Evolutionary conservation across 108 stramenopile genomes (phyloP).

Genomic region (Fragilariopsis cylindrus): DNA sequence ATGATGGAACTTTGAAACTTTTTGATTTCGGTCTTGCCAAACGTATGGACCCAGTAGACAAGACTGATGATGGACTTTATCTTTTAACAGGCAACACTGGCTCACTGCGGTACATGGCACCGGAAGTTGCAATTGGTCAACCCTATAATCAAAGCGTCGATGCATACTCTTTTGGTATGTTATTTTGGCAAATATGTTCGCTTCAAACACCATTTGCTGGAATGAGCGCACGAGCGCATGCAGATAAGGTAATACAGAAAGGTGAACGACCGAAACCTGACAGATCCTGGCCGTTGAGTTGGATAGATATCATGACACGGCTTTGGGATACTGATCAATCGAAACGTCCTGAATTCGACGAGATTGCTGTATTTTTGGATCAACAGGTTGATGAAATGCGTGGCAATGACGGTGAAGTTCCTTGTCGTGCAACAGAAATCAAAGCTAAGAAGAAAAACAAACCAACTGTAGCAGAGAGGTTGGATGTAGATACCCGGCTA

Average conservation of each 20-base stretch:
- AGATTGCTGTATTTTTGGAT: constrained; percentile 55
- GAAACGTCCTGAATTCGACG: constrained; percentile 68
- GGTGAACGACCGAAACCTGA: constrained; percentile 75
- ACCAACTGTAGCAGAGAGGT: constrained; percentile 33
- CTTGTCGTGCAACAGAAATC: constrained; percentile 60
- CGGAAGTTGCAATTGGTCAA: constrained; percentile 48
- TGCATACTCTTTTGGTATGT: constrained; percentile 80
- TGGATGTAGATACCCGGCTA: constrained; percentile 79
- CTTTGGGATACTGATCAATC: constrained; percentile 63
- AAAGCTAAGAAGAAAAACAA: constrained; percentile 70
- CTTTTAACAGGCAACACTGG: constrained; percentile 84
- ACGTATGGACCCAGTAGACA: constrained; percentile 51
- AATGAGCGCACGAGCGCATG: constrained; percentile 71
- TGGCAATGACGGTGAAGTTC: constrained; percentile 49
- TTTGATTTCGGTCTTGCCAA: constrained; percentile 90
- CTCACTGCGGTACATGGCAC: constrained; percentile 64
- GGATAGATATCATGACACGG: constrained; percentile 68
- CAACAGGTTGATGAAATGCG: constrained; percentile 59
- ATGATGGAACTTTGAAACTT: constrained; percentile 60
- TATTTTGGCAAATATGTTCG: constrained; percentile 87
- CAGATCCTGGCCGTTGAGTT: constrained; percentile 76
- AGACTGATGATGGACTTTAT: constrained; percentile 55
- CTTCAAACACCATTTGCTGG: constrained; percentile 77
- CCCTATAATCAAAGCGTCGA: constrained; percentile 80
- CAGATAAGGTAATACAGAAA: constrained; percentile 64